These are phyloP conservation scores for Nannizziopsis arthrosporioides DNA, from an alignment of 2,329 filamentous ascomycete genomes.

Conservation along the genomic window DNA sequence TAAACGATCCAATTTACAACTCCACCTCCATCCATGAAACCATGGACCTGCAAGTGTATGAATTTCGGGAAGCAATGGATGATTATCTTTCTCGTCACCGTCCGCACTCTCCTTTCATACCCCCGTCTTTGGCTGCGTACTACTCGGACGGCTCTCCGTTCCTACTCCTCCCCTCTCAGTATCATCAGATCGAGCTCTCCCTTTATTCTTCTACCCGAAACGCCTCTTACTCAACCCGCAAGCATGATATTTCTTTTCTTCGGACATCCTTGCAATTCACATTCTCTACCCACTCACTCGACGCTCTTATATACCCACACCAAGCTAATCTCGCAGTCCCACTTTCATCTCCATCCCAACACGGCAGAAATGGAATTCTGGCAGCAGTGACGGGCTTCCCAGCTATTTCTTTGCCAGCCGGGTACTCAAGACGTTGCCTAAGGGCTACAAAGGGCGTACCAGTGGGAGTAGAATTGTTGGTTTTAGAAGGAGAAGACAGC, in stretches of 20 bases:
- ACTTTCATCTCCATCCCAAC: constrained; percentile 45
- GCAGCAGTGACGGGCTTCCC: constrained; percentile 44
- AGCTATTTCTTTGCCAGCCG: constrained; percentile 36
- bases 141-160: constrained; percentile 40
- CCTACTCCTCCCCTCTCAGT: constrained; percentile 49
- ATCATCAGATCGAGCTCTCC: constrained; percentile 43
- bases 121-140: constrained; percentile 41
- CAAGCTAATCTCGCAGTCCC: constrained; percentile 53
- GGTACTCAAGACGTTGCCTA: constrained; percentile 9
- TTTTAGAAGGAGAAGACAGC: constrained; percentile 44
- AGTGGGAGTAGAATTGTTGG: constrained; percentile 54
- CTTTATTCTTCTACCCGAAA: constrained; percentile 43
- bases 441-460: constrained; percentile 47
- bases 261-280: constrained; percentile 41
- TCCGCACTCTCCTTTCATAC: constrained; percentile 28
- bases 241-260: constrained; percentile 42
- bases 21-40: constrained; percentile 37
- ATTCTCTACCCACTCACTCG: constrained; percentile 40
- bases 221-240: constrained; percentile 38
- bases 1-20: constrained; percentile 42
- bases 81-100: constrained; percentile 40
- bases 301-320: constrained; percentile 53
- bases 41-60: constrained; percentile 50
- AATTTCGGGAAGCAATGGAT: constrained; percentile 47
- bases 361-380: constrained; percentile 48